Evolutionary conservation across 179 eudicot genomes (phyloP), one percentile per base, ranked within the genome.

Genomic region (Gypsophila paniculata): DNA sequence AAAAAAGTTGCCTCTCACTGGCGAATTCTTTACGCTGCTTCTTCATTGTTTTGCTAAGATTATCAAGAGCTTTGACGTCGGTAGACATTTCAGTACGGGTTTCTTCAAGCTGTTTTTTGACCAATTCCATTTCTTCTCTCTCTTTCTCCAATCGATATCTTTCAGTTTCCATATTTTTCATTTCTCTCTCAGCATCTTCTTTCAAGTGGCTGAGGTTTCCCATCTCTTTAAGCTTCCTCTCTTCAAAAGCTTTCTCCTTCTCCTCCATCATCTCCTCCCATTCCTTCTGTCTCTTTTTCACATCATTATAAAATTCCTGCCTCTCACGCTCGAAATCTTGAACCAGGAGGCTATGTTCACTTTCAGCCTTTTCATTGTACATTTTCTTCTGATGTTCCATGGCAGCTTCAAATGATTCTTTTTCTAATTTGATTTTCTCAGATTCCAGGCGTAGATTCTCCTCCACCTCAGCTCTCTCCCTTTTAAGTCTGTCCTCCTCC

Each of bases 371-470:
- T 73, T 95, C 91, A 8, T 84, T 81, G 42, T 85, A 67, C 68
- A 72, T 78, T 61, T 79, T 78, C 75, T 78, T 79, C 73, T 91
- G 94, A 71, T 89, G 87, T 79, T 83, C 79, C 89, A 88, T 84
- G 69, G 73, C 74, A 63, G 88, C 91, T 23, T 82, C 85, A 88
- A 89, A 88, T 57, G 97, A 83, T 80, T 89, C 97, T 76, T 75
- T 88, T 71, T 86, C 91, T 39, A 78, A 65, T 71, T 64, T 83
- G 55, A 89, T 54, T 70, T 70, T 74, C 75, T 91, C 90, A 64
- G 79, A 39, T 73, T 91, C 87, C 77, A 80, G 76, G 70, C 72
- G 66, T 44, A 82, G 69, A 66, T 79, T 72, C 22, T 82, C 83
- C 75, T 89, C 84, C 36, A 78, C 72, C 42, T 84, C 88, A 38